Evolutionary conservation across 1,284 basidiomycete genomes (phyloP).

Genomic region (Boletus smithii): DNA sequence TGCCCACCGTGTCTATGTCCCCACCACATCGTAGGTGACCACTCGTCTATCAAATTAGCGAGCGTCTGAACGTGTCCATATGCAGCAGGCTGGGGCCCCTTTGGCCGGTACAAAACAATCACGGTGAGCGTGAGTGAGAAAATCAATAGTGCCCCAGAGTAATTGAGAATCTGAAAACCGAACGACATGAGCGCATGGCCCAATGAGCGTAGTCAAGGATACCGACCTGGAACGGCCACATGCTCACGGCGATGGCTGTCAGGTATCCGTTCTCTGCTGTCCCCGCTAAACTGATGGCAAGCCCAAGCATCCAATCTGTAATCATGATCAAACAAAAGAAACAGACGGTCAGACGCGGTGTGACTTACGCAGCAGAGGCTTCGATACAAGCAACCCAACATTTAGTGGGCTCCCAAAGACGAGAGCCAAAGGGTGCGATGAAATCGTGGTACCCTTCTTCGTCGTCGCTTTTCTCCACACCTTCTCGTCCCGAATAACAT

Average conservation of each 20-base stretch:
- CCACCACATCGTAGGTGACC: conserved; percentile 37
- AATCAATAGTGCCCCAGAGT: conserved; percentile 20
- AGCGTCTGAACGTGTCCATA: conserved; percentile 35
- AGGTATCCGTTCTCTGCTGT: conserved; percentile 13
- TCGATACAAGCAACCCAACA: conserved; percentile 16
- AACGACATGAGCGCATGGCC: background rate
- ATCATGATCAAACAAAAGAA: background rate
- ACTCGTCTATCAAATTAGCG: conserved; percentile 33
- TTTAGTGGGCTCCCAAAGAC: conserved; percentile 21
- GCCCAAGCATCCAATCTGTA: conserved; percentile 35
- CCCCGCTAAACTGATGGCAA: conserved; percentile 24
- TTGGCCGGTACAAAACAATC: conserved; percentile 19
- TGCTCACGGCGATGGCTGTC: conserved; percentile 23
- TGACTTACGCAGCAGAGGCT: conserved; percentile 30
- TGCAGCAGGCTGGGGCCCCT: conserved; percentile 29
- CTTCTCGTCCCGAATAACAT: conserved; percentile 29
- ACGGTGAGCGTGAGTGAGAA: conserved; percentile 20
- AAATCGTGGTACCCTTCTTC: conserved; percentile 11
- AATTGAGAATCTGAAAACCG: conserved; percentile 29
- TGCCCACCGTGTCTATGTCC: conserved; percentile 20
- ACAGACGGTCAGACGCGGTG: too few relatives aligned
- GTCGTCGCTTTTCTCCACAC: conserved; percentile 26
- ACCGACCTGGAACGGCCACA: conserved; percentile 30
- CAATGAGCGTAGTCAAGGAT: background rate
- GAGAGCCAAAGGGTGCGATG: conserved; percentile 22